Evolutionary conservation across 108 stramenopile species (phyloP).

Genomic region (Aurantiochytrium sp.): DNA sequence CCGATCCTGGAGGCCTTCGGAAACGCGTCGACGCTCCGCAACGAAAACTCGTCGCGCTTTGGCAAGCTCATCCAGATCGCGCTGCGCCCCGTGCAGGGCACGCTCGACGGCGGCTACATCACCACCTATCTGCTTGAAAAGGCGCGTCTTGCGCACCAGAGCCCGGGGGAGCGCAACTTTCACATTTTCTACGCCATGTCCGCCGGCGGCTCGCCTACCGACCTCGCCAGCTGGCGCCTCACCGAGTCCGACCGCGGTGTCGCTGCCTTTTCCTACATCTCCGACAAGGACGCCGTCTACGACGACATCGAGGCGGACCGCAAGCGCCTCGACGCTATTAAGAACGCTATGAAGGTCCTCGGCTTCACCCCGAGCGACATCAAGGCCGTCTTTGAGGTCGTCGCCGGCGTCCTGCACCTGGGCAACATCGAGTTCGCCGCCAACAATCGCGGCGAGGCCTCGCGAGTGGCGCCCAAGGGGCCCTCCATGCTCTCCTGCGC

Average conservation of each 20-base stretch:
- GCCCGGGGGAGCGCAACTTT: slow-evolving; percentile 29
- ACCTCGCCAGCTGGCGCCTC: not conserved
- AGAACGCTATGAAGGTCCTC: not conserved
- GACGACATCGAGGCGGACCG: not conserved
- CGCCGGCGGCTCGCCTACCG: not conserved
- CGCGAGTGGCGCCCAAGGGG: not conserved
- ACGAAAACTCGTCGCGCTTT: slow-evolving; percentile 15
- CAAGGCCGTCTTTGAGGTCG: not conserved
- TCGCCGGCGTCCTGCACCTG: slow-evolving; percentile 43
- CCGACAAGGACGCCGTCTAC: not conserved
- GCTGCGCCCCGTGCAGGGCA: not conserved
- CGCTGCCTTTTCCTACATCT: not conserved
- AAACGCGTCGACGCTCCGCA: not conserved
- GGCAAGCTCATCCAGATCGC: slow-evolving; percentile 1
- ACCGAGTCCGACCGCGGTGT: not conserved
- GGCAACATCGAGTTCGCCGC: slow-evolving; percentile 40
- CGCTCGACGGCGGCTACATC: not conserved
- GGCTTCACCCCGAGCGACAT: not conserved
- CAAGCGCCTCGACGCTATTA: not conserved
- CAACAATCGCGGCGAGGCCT: not conserved
- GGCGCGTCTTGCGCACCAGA: slow-evolving; percentile 12
- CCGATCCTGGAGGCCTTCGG: slow-evolving; percentile 14
- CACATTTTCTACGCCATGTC: slow-evolving; percentile 31
- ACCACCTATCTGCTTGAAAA: slow-evolving; percentile 33
- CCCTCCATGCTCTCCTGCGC: not conserved